Conservation (phyloP, 2,329 filamentous ascomycete genomes). For the Stemphylium beticola region DNA sequence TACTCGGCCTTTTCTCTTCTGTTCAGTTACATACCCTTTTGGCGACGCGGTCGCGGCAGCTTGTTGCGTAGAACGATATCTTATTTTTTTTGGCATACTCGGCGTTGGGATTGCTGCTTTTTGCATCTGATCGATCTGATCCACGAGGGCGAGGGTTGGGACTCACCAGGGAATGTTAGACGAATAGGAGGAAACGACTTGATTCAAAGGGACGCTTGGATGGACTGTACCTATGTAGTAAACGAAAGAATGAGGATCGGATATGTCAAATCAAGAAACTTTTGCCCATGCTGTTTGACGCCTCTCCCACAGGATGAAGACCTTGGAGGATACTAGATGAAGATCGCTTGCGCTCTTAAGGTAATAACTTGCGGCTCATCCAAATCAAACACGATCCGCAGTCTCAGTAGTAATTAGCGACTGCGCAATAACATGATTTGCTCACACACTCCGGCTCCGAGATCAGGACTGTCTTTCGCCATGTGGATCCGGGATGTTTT, state of each 20-base stretch:
- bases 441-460: not conserved
- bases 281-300: not conserved
- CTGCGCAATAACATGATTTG: not conserved
- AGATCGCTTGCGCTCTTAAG: no score
- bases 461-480: not conserved
- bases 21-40: slow-evolving; percentile 42
- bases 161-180: slow-evolving; percentile 9
- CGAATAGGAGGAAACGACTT: slow-evolving; percentile 16
- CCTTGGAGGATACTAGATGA: no score
- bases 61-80: slow-evolving; percentile 31
- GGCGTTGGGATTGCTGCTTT: slow-evolving; percentile 34
- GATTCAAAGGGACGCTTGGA: slow-evolving; percentile 23
- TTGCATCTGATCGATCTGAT: slow-evolving; percentile 23
- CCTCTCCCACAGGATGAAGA: not conserved
- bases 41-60: slow-evolving; percentile 29
- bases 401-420: not conserved
- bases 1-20: slow-evolving; percentile 34
- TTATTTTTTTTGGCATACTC: slow-evolving; percentile 38
- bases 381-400: not conserved
- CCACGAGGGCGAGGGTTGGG: slow-evolving; percentile 11
- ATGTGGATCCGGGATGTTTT: slow-evolving; percentile 18
- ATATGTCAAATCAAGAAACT: slow-evolving; percentile 17
- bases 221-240: slow-evolving; percentile 38
- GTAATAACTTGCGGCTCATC: no score
- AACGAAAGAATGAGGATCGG: slow-evolving; percentile 32